Evolutionary conservation across 176 grass and related monocot genomes (phyloP), one percentile per base, ranked within the genome.

Genomic region (Saccharum officinarum): DNA sequence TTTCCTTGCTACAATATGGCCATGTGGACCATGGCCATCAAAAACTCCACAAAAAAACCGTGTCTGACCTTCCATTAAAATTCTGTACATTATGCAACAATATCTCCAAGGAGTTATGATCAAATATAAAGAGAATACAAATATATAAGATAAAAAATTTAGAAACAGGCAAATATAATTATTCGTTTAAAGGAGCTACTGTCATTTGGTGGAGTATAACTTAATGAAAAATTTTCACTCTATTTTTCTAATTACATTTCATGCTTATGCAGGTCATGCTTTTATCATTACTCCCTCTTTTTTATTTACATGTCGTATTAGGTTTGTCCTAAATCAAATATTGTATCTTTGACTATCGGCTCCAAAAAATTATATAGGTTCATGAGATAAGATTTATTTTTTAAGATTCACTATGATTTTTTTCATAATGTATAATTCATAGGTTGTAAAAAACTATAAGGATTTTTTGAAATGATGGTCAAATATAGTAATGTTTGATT

Each of bases 1-100:
- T 88, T 90, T 98, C 64, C 87, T 86, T 13, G 95, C 92, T 11
- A 98, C 85, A 11, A 95, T 81, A 93, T 98, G 95, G 40, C 95
- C 95, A 84, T 92, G 88, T 77, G 95, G 95, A 40, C 95, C 95
- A 70, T 98, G 95, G 22, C 95, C 95, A 36, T 98, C 95, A 81
- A 98, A 98, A 82, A 98, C 92, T 73, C 95, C 95, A 86, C 95
- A 98, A 86, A 95, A n/a, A 98, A 37, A 90, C 41, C 41, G 91
- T 91, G 71, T 92, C 95, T 79, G 86, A 10, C 85, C 86, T 92
- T 85, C 86, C 86, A 52, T 92, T 88, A 75, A 88, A 88, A 31
- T 92, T 92, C 90, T 92, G 86, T 46, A 62, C 50, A 80, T 60
- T 37, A 62, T 77, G 30, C 16, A 67, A 30, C 5, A 3, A 40